Conservation (phyloP, 2,329 filamentous ascomycete species). For the Pyrenochaeta sp. region DNA sequence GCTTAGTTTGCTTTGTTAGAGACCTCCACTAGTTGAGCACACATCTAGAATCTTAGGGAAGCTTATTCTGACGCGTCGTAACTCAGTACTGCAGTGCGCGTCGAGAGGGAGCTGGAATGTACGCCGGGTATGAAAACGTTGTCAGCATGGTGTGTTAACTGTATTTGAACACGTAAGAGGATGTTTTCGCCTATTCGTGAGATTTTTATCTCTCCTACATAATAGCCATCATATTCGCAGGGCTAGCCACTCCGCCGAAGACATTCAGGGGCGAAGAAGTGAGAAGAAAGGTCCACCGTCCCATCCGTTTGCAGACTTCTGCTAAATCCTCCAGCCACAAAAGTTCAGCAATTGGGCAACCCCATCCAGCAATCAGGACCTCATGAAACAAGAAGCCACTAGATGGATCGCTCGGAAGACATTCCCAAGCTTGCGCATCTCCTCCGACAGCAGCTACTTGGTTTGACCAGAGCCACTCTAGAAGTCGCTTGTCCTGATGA, state of each 20-base stretch:
- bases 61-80: no score
- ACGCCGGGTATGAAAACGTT: no score
- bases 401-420: conserved; percentile 34
- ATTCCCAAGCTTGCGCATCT: conserved; percentile 48
- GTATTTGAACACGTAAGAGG: no score
- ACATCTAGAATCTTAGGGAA: no score
- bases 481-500: conserved; percentile 31
- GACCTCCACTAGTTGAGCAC: no score
- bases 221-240: conserved; percentile 48
- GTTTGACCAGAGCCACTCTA: conserved; percentile 42
- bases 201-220: no score
- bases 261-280: conserved; percentile 55
- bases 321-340: conserved; percentile 55
- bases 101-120: no score
- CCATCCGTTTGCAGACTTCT: conserved; percentile 46
- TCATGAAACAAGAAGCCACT: conserved; percentile 18
- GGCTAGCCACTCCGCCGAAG: conserved; percentile 45
- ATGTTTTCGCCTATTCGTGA: no score
- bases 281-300: conserved; percentile 55
- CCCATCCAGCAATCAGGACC: conserved; percentile 55
- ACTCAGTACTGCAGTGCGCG: no score
- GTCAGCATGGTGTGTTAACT: no score
- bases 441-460: conserved; percentile 40
- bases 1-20: no score
- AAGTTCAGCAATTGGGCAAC: conserved; percentile 51